phyloP scores from a whole-genome alignment of 1,284 basidiomycete genomes.

The Cryptococcus maquisensis region DNA sequence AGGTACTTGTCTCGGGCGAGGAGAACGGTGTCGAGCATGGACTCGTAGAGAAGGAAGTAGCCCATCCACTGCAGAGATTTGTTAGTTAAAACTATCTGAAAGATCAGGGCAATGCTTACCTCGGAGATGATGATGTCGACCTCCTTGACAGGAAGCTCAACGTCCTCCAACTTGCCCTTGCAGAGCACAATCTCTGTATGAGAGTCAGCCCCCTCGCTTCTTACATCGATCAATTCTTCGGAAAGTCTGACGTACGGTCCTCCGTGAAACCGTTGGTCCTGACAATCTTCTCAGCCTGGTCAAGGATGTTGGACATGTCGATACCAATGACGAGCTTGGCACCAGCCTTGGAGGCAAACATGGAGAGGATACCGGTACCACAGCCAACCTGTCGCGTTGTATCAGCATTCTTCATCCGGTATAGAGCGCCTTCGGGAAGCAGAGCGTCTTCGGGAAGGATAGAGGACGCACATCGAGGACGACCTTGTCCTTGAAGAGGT shows the following conservation, averaged over 20 bases:
- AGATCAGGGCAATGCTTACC: slow-evolving; percentile 28
- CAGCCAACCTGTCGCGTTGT: slow-evolving; percentile 64
- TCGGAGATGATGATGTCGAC: slow-evolving; percentile 99
- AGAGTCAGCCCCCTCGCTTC: not conserved
- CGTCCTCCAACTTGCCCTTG: slow-evolving; percentile 97
- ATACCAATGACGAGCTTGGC: slow-evolving; percentile 96
- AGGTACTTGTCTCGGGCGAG: slow-evolving; percentile 96
- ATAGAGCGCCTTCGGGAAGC: not conserved
- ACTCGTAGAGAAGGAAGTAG: slow-evolving; percentile 77
- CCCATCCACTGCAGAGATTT: slow-evolving; percentile 44
- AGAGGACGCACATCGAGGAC: slow-evolving; percentile 72
- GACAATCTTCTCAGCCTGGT: slow-evolving; percentile 96
- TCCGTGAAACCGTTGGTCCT: slow-evolving; percentile 83
- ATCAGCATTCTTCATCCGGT: not conserved
- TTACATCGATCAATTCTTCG: not conserved
- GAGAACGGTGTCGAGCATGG: slow-evolving; percentile 98
- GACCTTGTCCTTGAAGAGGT: slow-evolving; percentile 93
- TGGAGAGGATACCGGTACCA: slow-evolving; percentile 92
- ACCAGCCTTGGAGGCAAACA: slow-evolving; percentile 98
- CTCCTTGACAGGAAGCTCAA: slow-evolving; percentile 73
- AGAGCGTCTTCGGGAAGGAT: not conserved
- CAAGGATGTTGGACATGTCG: slow-evolving; percentile 99
- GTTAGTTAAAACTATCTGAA: not conserved
- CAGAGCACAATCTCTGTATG: slow-evolving; percentile 80
- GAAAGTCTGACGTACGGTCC: slow-evolving; percentile 63